Conservation (phyloP, 345 rosid species). For the Eucalyptus sideroxylon region DNA sequence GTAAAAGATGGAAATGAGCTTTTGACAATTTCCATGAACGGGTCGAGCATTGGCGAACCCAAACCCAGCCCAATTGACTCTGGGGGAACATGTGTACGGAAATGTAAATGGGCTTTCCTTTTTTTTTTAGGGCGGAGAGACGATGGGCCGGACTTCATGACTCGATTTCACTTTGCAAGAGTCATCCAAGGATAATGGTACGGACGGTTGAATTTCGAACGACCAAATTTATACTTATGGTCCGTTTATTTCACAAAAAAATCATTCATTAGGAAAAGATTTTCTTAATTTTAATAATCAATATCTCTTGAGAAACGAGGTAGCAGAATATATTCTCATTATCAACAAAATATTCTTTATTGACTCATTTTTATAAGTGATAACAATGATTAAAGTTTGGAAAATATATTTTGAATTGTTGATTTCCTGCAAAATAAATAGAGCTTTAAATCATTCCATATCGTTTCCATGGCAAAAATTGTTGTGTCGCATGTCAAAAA, state of each 20-base stretch:
- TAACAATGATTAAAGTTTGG: not conserved
- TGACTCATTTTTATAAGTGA: not conserved
- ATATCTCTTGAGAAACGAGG: not conserved
- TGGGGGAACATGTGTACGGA: not conserved
- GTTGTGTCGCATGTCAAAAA: not conserved
- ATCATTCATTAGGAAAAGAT: not conserved
- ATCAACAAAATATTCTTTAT: not conserved
- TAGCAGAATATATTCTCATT: no score
- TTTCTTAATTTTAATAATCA: not conserved
- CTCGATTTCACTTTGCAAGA: not conserved
- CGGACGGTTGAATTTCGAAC: not conserved
- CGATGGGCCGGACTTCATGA: not conserved
- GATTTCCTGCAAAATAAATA: not conserved
- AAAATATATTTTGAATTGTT: not conserved
- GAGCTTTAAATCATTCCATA: not conserved
- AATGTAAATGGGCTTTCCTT: not conserved
- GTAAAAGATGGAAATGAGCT: not conserved
- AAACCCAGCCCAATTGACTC: not conserved
- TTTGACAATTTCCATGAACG: not conserved
- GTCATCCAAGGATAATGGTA: not conserved
- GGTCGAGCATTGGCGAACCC: not conserved
- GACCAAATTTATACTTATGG: not conserved
- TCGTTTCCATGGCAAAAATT: not conserved
- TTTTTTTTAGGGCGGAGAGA: not conserved
- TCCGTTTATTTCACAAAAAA: not conserved